Percentiles rank a stretch among this genome's conserved stretches.
These are phyloP conservation scores for Macrolepiota dolichaula DNA, from an alignment of 768 basidiomycete genomes.

Conservation along the genomic window DNA sequence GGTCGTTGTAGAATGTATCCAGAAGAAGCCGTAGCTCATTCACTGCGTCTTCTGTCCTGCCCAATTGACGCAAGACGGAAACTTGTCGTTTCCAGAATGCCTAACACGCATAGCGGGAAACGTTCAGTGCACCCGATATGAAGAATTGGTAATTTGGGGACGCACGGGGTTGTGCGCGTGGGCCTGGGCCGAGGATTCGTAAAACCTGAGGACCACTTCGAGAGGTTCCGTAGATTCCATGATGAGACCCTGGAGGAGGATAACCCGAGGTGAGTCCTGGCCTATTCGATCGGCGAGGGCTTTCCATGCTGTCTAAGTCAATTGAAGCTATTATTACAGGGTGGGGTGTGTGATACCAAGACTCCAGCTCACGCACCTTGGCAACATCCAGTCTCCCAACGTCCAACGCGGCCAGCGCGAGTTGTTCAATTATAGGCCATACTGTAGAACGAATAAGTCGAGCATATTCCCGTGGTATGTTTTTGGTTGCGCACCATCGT, in stretches of 20 bases:
- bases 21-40: slow-evolving; percentile 70
- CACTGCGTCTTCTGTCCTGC: slow-evolving; percentile 63
- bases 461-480: background rate
- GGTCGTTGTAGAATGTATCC: slow-evolving; percentile 86
- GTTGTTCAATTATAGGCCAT: slow-evolving; percentile 81
- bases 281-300: slow-evolving; percentile 9
- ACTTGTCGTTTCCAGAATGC: slow-evolving; percentile 80
- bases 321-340: background rate
- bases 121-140: background rate
- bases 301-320: slow-evolving; percentile 9
- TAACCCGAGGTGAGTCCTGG: slow-evolving; percentile 75
- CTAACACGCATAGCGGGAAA: too few species aligned
- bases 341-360: background rate
- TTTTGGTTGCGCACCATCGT: slow-evolving; percentile 44
- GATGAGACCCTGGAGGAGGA: slow-evolving; percentile 73
- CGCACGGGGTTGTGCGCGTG: slow-evolving; percentile 73
- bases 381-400: slow-evolving; percentile 69
- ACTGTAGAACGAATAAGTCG: slow-evolving; percentile 36
- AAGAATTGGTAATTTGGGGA: slow-evolving; percentile 7
- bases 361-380: slow-evolving; percentile 52
- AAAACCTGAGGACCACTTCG: slow-evolving; percentile 58
- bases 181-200: slow-evolving; percentile 56
- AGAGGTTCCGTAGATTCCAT: slow-evolving; percentile 66
- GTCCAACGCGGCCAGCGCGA: slow-evolving; percentile 75
- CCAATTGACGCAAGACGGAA: slow-evolving; percentile 61